Percentiles rank a stretch among this genome's conserved stretches.
These are phyloP conservation scores for Didymosphaeria variabile DNA, from an alignment of 2,329 filamentous ascomycete species.

Conservation along the genomic window DNA sequence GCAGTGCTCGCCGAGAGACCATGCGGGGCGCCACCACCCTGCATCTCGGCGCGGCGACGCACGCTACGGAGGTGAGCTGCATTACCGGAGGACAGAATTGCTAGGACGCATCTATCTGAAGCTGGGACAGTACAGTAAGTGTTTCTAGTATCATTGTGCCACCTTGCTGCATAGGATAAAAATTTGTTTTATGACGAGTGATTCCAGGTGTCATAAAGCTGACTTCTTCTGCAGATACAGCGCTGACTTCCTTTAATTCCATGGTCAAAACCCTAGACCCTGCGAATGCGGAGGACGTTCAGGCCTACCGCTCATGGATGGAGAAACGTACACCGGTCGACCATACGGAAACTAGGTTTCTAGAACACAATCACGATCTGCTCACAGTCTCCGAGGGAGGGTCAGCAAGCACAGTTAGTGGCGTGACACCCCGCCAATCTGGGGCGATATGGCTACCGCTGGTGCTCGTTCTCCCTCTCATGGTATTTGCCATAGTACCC, in stretches of 20 bases:
- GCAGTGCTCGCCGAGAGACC: constrained; percentile 44
- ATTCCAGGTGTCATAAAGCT: constrained; percentile 17
- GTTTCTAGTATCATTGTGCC: not conserved
- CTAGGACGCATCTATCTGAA: constrained; percentile 72
- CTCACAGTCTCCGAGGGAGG: constrained; percentile 50
- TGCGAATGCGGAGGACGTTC: constrained; percentile 62
- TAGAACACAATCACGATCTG: constrained; percentile 65
- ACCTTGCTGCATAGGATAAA: not conserved
- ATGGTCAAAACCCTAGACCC: constrained; percentile 60
- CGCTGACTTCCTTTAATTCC: constrained; percentile 66
- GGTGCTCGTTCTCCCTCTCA: constrained; percentile 51
- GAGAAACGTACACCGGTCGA: constrained; percentile 64
- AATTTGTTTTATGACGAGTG: constrained; percentile 1
- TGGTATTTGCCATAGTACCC: constrained; percentile 55
- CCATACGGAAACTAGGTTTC: constrained; percentile 67
- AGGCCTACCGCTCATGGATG: constrained; percentile 66
- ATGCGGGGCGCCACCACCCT: constrained; percentile 52
- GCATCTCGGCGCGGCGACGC: constrained; percentile 69
- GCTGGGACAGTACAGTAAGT: constrained; percentile 71
- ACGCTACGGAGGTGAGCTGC: constrained; percentile 64
- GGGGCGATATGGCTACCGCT: constrained; percentile 48
- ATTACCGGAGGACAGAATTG: constrained; percentile 68
- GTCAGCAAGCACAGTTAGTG: constrained; percentile 26
- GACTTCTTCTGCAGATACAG: constrained; percentile 50
- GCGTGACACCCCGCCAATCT: constrained; percentile 31